Percentiles rank a stretch among this genome's conserved stretches.
Evolutionary conservation across 129 eudicot species (phyloP).

Genomic region (Mikania micrantha): DNA sequence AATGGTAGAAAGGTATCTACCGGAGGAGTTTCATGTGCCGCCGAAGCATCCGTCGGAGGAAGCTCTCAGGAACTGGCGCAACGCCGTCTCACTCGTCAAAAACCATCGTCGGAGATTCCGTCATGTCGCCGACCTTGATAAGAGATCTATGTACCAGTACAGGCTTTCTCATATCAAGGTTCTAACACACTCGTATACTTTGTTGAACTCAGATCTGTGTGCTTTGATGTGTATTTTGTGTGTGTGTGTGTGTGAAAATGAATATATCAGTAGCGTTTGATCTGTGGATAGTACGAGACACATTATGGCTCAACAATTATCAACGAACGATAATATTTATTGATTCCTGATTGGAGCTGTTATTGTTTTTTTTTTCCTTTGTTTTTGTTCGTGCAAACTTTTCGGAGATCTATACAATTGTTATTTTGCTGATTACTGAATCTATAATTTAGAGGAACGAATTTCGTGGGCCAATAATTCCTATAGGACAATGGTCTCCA

Average conservation of each 20-base stretch:
- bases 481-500: neutral
- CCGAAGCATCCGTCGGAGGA: constrained; percentile 35
- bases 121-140: constrained; percentile 35
- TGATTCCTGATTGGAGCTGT: neutral
- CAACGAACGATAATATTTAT: neutral
- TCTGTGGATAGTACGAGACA: neutral
- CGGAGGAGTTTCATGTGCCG: constrained; percentile 36
- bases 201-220: constrained; percentile 1
- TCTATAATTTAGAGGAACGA: neutral
- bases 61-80: constrained; percentile 40
- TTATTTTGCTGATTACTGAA: neutral
- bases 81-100: constrained; percentile 33
- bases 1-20: constrained; percentile 21
- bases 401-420: neutral
- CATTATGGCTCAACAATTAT: neutral
- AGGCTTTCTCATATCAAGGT: constrained; percentile 32
- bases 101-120: constrained; percentile 52
- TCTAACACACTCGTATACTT: neutral
- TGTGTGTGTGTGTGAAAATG: neutral
- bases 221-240: neutral
- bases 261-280: neutral
- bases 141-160: constrained; percentile 7
- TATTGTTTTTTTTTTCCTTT: neutral
- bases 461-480: neutral
- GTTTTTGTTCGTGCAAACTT: neutral